phyloP scores from a whole-genome alignment of 306 rosid species.

The Fagus sylvatica region DNA sequence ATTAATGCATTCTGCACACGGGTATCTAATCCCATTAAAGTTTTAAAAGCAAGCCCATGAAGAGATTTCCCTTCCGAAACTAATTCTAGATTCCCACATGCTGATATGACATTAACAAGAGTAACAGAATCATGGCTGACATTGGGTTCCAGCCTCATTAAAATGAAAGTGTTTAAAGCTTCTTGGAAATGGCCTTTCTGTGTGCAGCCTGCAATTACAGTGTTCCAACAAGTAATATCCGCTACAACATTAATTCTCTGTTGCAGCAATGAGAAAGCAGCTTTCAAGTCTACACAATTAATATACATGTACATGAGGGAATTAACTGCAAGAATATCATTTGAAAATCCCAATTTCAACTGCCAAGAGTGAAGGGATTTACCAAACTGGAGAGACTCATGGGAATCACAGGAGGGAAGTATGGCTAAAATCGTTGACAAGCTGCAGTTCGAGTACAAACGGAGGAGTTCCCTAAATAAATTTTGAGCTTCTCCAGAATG shows the following conservation, averaged over 20 bases:
- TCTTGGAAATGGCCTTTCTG: slow-evolving; percentile 32
- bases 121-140: slow-evolving; percentile 50
- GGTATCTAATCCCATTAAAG: slow-evolving; percentile 41
- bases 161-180: slow-evolving; percentile 40
- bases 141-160: slow-evolving; percentile 38
- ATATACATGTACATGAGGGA: slow-evolving; percentile 53
- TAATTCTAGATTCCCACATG: slow-evolving; percentile 52
- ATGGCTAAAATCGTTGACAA: slow-evolving; percentile 44
- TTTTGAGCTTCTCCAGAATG: slow-evolving; percentile 41
- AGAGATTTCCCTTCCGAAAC: slow-evolving; percentile 42
- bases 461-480: slow-evolving; percentile 43
- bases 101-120: slow-evolving; percentile 47
- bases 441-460: slow-evolving; percentile 28
- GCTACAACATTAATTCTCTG: slow-evolving; percentile 32
- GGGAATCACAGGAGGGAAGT: slow-evolving; percentile 51
- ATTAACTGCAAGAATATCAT: slow-evolving; percentile 41
- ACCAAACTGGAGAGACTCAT: slow-evolving; percentile 39
- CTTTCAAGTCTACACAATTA: slow-evolving; percentile 41
- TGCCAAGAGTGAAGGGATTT: slow-evolving; percentile 63
- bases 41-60: slow-evolving; percentile 45
- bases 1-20: slow-evolving; percentile 54
- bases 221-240: slow-evolving; percentile 54
- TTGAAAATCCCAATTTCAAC: slow-evolving; percentile 51
- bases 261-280: slow-evolving; percentile 45
- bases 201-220: slow-evolving; percentile 48